Conservation (phyloP, 768 basidiomycete genomes). For the Sporobolomyces phaffii region DNA sequence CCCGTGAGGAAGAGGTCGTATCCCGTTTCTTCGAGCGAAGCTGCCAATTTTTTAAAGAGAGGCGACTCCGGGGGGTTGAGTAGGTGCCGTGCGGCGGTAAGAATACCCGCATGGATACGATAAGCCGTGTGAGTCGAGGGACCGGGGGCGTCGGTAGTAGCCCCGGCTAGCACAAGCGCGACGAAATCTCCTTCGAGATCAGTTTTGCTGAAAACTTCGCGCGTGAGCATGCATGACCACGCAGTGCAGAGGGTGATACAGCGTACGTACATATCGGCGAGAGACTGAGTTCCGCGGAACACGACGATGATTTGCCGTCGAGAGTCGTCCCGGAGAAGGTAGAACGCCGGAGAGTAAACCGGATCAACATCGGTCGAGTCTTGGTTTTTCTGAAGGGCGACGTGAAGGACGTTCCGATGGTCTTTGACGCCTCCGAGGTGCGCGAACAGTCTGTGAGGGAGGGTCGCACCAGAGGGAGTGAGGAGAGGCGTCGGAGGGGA, state of each 20-base stretch:
- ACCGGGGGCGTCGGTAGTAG: not conserved
- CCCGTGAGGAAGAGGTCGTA: constrained; percentile 31
- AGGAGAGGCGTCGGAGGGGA: constrained; percentile 23
- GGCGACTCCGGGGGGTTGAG: constrained; percentile 1
- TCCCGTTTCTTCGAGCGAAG: constrained; percentile 9
- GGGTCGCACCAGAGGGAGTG: constrained; percentile 22
- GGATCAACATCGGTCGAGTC: not conserved
- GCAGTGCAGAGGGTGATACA: not conserved
- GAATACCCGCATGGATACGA: constrained; percentile 28
- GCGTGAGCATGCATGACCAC: too few species aligned
- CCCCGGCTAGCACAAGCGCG: not conserved
- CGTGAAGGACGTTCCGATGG: constrained; percentile 28
- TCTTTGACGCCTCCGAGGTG: constrained; percentile 31
- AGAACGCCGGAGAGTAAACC: constrained; percentile 29
- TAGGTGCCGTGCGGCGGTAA: constrained; percentile 21
- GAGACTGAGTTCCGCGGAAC: constrained; percentile 31
- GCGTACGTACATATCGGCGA: constrained; percentile 33
- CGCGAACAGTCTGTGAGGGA: constrained; percentile 28
- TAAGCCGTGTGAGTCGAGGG: not conserved
- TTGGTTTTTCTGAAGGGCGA: constrained; percentile 21
- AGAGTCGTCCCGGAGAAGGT: constrained; percentile 29
- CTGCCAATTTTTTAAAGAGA: constrained; percentile 13
- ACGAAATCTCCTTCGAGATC: constrained; percentile 32
- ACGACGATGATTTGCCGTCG: constrained; percentile 25
- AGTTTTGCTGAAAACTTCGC: constrained; percentile 9